phyloP scores from a whole-genome alignment of 805 yeast genomes.

The Helenozyma rhizophorensis region DNA sequence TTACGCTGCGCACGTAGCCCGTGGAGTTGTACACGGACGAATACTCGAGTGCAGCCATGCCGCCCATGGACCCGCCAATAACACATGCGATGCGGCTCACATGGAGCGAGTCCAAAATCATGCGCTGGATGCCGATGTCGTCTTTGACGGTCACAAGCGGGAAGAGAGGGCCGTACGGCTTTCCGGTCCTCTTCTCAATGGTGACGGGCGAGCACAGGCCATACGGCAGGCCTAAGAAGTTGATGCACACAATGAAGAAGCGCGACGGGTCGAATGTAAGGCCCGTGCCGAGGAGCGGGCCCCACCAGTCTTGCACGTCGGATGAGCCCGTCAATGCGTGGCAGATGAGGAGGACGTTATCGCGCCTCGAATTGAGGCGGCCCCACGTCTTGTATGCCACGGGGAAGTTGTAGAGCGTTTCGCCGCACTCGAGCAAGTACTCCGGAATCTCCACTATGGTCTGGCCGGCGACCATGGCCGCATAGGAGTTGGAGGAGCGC shows the following conservation, averaged over 20 bases:
- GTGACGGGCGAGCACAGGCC: conserved; percentile 93
- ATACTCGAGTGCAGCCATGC: conserved; percentile 92
- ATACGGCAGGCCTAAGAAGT: conserved; percentile 94
- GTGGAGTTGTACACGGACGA: conserved; percentile 56
- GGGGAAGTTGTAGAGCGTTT: conserved; percentile 65
- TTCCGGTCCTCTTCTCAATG: conserved; percentile 68
- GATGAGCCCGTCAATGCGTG: conserved; percentile 96
- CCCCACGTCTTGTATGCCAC: conserved; percentile 98
- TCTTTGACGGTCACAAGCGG: conserved; percentile 93
- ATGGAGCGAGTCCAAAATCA: conserved; percentile 74
- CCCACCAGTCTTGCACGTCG: conserved; percentile 99
- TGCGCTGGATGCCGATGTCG: conserved; percentile 74
- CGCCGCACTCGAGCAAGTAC: conserved; percentile 78
- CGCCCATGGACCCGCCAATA: conserved; percentile 99
- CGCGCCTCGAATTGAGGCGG: conserved; percentile 57
- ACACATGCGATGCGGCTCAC: conserved; percentile 79
- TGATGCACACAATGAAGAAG: conserved; percentile 81
- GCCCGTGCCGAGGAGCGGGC: conserved; percentile 81
- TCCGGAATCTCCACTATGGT: conserved; percentile 73
- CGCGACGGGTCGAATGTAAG: conserved; percentile 88
- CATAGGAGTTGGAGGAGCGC: conserved; percentile 58
- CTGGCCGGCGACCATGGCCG: conserved; percentile 70
- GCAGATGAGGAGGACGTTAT: conserved; percentile 84
- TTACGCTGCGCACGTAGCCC: conserved; percentile 62
- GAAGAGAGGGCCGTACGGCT: conserved; percentile 88